A percentile compares a stretch with the other conserved stretches of the same genome.
phyloP scores from a whole-genome alignment of 257 asterid genomes.

The Nicotiana tabacum region DNA sequence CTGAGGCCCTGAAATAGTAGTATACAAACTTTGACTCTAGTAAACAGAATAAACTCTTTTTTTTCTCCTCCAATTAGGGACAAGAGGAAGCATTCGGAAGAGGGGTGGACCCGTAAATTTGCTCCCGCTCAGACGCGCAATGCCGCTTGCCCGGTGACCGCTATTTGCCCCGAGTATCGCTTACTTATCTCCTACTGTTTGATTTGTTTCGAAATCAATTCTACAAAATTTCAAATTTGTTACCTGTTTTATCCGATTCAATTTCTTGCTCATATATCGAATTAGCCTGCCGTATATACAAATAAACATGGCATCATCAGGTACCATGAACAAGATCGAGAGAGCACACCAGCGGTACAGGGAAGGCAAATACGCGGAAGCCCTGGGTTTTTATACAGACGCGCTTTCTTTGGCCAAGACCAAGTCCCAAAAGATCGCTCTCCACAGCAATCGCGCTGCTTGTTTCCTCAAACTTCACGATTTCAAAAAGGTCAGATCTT shows the following conservation, averaged over 20 bases:
- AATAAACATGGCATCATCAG: constrained; percentile 56
- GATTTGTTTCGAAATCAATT: neutral
- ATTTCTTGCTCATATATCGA: neutral
- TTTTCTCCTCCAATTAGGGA: neutral
- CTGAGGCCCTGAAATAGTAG: too few relatives aligned
- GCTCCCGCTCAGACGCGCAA: neutral
- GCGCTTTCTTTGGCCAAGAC: constrained; percentile 86
- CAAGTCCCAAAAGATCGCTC: constrained; percentile 83
- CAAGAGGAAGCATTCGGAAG: neutral
- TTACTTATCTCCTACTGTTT: neutral
- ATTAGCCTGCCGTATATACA: neutral
- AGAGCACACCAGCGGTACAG: constrained; percentile 94
- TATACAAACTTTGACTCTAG: too few relatives aligned
- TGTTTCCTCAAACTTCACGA: constrained; percentile 82
- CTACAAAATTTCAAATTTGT: neutral
- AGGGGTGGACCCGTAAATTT: neutral
- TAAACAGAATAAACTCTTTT: too few relatives aligned
- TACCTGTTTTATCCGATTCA: neutral
- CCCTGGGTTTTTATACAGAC: constrained; percentile 73
- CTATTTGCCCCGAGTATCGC: neutral
- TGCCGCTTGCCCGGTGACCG: neutral
- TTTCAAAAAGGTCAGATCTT: constrained; percentile 56
- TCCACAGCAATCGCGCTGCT: constrained; percentile 99
- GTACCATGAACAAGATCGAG: constrained; percentile 70
- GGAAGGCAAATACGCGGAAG: constrained; percentile 71